Evolutionary conservation across 2,329 filamentous ascomycete species (phyloP).

Genomic region (Pseudocercospora crystallina): DNA sequence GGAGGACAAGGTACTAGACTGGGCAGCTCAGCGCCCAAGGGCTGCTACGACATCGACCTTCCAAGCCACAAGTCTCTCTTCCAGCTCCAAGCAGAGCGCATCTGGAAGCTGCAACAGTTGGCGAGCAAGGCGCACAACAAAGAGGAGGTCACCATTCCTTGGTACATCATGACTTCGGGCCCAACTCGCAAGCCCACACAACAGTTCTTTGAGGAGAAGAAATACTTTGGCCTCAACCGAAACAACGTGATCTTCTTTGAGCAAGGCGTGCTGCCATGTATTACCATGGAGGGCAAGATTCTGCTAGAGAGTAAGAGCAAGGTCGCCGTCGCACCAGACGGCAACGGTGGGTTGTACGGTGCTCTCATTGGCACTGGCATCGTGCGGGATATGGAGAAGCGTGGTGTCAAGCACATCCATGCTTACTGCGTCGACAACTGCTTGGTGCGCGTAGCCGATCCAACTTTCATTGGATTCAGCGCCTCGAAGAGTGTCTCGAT

Average conservation of each 20-base stretch:
- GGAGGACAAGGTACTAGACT: slow-evolving; percentile 94
- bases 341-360: slow-evolving; percentile 95
- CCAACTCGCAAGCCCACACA: slow-evolving; percentile 91
- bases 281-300: slow-evolving; percentile 97
- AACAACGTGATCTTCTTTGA: slow-evolving; percentile 92
- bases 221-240: slow-evolving; percentile 84
- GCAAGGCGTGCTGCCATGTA: slow-evolving; percentile 93
- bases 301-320: slow-evolving; percentile 85
- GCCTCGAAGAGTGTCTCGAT: slow-evolving; percentile 88
- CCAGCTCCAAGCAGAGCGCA: slow-evolving; percentile 95
- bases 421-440: slow-evolving; percentile 99
- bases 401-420: slow-evolving; percentile 91
- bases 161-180: slow-evolving; percentile 99
- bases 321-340: slow-evolving; percentile 92
- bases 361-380: slow-evolving; percentile 79
- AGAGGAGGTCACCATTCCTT: slow-evolving; percentile 70
- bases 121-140: slow-evolving; percentile 69
- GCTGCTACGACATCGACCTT: slow-evolving; percentile 94
- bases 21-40: slow-evolving; percentile 93
- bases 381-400: slow-evolving; percentile 81
- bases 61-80: slow-evolving; percentile 93
- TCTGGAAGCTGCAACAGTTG: slow-evolving; percentile 78
- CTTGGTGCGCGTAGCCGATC: slow-evolving; percentile 97
- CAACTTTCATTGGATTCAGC: slow-evolving; percentile 90
- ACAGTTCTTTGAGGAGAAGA: slow-evolving; percentile 84